A percentile compares a stretch with the other conserved stretches of the same genome.
These are phyloP conservation scores for Nothomitra cinnamomea DNA, from an alignment of 2,329 filamentous ascomycete species.

Conservation along the genomic window DNA sequence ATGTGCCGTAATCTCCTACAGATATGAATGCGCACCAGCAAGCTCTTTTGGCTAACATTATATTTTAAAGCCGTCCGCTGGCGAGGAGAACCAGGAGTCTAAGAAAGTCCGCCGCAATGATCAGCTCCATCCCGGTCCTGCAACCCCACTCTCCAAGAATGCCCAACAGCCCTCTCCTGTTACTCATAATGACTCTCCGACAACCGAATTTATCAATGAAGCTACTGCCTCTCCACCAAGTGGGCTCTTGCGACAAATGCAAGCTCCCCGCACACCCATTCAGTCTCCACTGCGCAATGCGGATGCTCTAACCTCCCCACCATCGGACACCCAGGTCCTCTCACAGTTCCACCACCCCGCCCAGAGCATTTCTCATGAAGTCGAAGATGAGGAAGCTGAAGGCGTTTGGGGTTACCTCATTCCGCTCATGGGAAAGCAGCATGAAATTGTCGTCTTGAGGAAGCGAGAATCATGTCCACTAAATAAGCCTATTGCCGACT, in stretches of 20 bases:
- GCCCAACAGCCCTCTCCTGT: conserved; percentile 67
- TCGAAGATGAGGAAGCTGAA: conserved; percentile 67
- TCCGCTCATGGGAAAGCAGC: conserved; percentile 56
- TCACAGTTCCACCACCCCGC: conserved; percentile 68
- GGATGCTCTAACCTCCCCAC: conserved; percentile 41
- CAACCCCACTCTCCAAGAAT: conserved; percentile 44
- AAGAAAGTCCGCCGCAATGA: conserved; percentile 78
- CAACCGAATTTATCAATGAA: conserved; percentile 47
- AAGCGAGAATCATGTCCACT: conserved; percentile 54
- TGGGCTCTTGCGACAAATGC: conserved; percentile 31
- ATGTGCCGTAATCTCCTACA: conserved; percentile 22
- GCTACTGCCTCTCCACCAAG: conserved; percentile 53
- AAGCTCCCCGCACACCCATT: conserved; percentile 32
- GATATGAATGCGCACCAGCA: conserved; percentile 9
- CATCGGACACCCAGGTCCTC: conserved; percentile 59
- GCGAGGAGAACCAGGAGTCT: conserved; percentile 39
- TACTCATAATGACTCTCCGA: conserved; percentile 49
- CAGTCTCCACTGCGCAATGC: conserved; percentile 30
- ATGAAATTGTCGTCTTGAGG: conserved; percentile 55
- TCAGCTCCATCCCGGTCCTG: conserved; percentile 37
- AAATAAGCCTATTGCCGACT: conserved; percentile 20
- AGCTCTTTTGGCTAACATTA: conserved; percentile 10
- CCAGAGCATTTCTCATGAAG: conserved; percentile 57
- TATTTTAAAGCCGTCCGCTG: conserved; percentile 16
- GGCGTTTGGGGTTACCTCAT: conserved; percentile 94